Conservation (phyloP, 176 grass and related monocot species). For the Oryza glumipatula region DNA sequence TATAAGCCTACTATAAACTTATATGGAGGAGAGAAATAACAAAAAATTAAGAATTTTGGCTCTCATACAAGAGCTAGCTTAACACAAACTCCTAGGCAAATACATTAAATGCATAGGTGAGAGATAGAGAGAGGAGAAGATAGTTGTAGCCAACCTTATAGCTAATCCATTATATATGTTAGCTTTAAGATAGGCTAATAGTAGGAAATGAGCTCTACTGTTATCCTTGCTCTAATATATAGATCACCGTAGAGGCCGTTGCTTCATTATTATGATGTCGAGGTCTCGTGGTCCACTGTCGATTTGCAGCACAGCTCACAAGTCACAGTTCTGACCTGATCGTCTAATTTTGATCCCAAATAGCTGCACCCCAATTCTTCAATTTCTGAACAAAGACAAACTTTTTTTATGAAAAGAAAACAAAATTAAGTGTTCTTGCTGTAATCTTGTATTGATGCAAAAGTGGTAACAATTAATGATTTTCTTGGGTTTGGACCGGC, state of each 20-base stretch:
- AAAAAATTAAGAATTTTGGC: too few species aligned
- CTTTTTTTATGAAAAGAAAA: not conserved
- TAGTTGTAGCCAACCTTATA: too few species aligned
- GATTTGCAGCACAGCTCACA: not conserved
- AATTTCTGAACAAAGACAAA: not conserved
- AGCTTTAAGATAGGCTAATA: too few species aligned
- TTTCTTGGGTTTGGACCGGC: not conserved
- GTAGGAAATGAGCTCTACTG: too few species aligned
- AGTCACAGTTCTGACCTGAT: conserved; percentile 5
- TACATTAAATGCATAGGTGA: too few species aligned
- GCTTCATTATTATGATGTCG: conserved; percentile 4
- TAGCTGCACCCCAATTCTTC: not conserved
- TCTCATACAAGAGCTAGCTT: too few species aligned
- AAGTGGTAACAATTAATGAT: not conserved
- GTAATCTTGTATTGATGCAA: not conserved
- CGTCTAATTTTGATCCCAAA: conserved; percentile 6
- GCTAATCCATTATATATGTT: too few species aligned
- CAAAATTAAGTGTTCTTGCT: not conserved
- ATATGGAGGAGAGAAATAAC: too few species aligned
- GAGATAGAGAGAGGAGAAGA: too few species aligned
- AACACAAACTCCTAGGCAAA: too few species aligned
- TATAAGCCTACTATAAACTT: too few species aligned
- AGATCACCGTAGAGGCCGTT: not conserved
- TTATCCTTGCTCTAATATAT: not conserved
- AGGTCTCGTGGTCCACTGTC: not conserved